Evolutionary conservation across 2,329 filamentous ascomycete genomes (phyloP).

Genomic region (Aureobasidium musti): DNA sequence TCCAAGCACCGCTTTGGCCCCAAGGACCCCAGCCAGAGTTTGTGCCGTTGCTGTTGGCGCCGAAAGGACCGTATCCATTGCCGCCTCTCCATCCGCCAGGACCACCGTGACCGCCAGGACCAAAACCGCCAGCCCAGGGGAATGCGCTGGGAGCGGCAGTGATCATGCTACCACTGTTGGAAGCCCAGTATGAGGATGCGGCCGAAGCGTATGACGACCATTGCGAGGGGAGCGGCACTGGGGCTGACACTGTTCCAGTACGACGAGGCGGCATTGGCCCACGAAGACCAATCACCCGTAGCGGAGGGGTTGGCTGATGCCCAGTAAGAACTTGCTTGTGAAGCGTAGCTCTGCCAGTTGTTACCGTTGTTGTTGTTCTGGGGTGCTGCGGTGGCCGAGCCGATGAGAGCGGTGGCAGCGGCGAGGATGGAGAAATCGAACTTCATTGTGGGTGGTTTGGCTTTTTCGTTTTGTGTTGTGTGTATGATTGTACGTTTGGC

Average conservation of each 20-base stretch:
- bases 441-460: constrained; percentile 16
- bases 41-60: constrained; percentile 29
- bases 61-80: constrained; percentile 33
- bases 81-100: constrained; percentile 31
- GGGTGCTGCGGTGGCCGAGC: constrained; percentile 22
- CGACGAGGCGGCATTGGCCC: constrained; percentile 36
- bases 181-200: constrained; percentile 28
- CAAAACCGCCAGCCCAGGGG: constrained; percentile 28
- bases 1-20: constrained; percentile 38
- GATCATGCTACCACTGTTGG: constrained; percentile 3
- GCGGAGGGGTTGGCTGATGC: constrained; percentile 32
- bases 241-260: constrained; percentile 32
- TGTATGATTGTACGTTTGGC: background rate
- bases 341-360: constrained; percentile 29
- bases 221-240: constrained; percentile 22
- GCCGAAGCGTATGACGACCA: constrained; percentile 28
- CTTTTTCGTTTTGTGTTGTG: background rate
- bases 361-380: constrained; percentile 22
- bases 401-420: constrained; percentile 20
- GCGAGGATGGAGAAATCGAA: constrained; percentile 22
- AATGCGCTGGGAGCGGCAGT: constrained; percentile 22
- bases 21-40: constrained; percentile 41
- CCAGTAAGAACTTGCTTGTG: constrained; percentile 29
- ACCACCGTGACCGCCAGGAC: constrained; percentile 29
- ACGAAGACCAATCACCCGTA: constrained; percentile 37